Evolutionary conservation across 2,329 filamentous ascomycete species (phyloP), one percentile per base, ranked within the genome.

Genomic region (Podosphaera aphanis): DNA sequence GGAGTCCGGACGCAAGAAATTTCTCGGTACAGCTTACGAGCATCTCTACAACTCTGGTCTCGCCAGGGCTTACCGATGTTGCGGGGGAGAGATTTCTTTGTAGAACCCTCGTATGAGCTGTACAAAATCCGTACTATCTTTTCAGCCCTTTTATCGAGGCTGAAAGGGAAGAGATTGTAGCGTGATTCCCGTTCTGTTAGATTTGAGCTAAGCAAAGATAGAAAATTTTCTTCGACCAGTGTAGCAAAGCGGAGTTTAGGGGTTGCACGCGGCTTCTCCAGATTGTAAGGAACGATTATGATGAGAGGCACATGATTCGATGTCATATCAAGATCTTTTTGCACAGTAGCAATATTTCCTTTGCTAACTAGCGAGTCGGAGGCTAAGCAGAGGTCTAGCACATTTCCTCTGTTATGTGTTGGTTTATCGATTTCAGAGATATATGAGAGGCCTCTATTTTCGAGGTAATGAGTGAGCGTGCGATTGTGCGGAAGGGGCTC

Each of bases 371-470:
- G 19, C n/a, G 5, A 20, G 29, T 25, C 18, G 10, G 42, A 44
- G 15, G n/a, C 42, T 35, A 44, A 44, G 16, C 23, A 43, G 25
- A 44, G 19, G 31, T 35, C 42, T 21, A 44, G 18, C 15, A 44
- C 27, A 21, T 44, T 21, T 35, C 42, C 42, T 13, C 10, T 10
- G 5, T 35, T 35, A 13, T 44, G 42, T 5, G 42, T 44, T n/a
- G 29, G 19, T 27, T 15, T 23, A 35, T 19, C 13, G 10, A 36
- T 23, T 35, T 44, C 29, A 7, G 42, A 44, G 2, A 44, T 20
- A 13, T 35, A 18, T 6, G 29, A 35, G 11, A 44, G 29, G 5
- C 18, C 42, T 13, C 15, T 44, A 15, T 21, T n/a, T 15, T 44
- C 31, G 4, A 44, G 29, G 27, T 15, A 35, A 5, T 3, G 10